Conservation (phyloP, 2,329 filamentous ascomycete genomes). For the Emergomyces africanus region DNA sequence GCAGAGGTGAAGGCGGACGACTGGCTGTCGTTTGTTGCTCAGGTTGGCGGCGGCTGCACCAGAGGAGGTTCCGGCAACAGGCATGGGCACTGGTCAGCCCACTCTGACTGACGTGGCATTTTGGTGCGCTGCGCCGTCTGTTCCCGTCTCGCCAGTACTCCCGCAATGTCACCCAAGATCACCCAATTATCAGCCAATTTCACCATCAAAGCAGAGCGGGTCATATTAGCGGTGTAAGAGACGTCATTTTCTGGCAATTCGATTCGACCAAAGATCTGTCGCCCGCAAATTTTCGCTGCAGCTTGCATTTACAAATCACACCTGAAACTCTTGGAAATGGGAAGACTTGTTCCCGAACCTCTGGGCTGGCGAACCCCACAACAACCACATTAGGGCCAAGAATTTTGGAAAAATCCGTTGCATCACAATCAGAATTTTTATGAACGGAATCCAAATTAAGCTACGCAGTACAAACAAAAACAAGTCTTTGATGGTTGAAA, state of each 20-base stretch:
- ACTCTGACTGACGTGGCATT: constrained; percentile 3
- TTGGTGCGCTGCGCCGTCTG: not conserved
- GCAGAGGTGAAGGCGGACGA: not conserved
- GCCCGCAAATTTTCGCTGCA: not conserved
- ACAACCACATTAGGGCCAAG: not conserved
- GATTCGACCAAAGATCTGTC: not conserved
- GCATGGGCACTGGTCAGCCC: not conserved
- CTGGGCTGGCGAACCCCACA: not conserved
- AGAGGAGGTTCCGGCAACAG: not conserved
- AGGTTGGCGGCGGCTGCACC: not conserved
- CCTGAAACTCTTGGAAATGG: too few relatives aligned
- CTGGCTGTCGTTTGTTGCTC: not conserved
- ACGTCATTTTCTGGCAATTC: not conserved
- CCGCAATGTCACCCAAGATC: too few relatives aligned
- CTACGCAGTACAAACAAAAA: too few relatives aligned
- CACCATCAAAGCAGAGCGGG: not conserved
- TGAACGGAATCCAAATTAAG: not conserved
- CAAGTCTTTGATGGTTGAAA: not conserved
- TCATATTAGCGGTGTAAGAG: not conserved
- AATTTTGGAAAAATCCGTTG: not conserved
- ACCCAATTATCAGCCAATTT: too few relatives aligned
- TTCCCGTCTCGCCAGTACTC: not conserved
- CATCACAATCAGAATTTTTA: not conserved
- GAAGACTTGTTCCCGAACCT: not conserved
- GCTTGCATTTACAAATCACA: constrained; percentile 3